Evolutionary conservation across 208 protist species (phyloP).

Genomic region (Acanthamoeba quina): DNA sequence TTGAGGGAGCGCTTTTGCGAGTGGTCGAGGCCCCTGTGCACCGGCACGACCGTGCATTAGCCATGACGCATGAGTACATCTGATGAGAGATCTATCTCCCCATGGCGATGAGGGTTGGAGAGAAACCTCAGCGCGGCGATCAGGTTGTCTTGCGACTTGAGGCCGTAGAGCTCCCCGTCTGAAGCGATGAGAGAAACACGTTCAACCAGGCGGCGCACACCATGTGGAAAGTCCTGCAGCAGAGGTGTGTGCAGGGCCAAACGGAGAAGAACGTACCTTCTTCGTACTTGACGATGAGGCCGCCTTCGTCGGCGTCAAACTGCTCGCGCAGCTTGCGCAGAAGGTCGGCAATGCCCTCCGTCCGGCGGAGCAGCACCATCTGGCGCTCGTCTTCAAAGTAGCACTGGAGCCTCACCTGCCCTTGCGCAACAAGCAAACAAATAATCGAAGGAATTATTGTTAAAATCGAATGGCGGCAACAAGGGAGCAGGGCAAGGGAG

Average conservation of each 20-base stretch:
- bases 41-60: no score
- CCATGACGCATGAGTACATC: no score
- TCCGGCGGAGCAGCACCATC: slow-evolving; percentile 2
- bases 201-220: no score
- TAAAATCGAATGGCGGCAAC: background rate
- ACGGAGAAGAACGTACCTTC: background rate
- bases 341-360: slow-evolving; percentile 9
- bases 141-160: slow-evolving; percentile 43
- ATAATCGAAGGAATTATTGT: no score
- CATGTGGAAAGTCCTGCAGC: no score
- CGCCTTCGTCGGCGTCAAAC: slow-evolving; percentile 9
- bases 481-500: background rate
- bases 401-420: slow-evolving; percentile 11
- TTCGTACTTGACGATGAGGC: slow-evolving; percentile 38
- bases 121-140: background rate
- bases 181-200: background rate
- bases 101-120: no score
- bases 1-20: background rate
- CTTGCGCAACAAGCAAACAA: background rate
- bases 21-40: background rate
- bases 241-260: background rate
- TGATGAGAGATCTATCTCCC: no score
- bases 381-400: slow-evolving; percentile 37
- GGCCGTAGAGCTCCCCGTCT: slow-evolving; percentile 22
- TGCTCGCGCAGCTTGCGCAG: slow-evolving; percentile 47